Base-by-base conservation (phyloP, 306 rosid species). In the Hylodesmum podocarpum region DNA sequence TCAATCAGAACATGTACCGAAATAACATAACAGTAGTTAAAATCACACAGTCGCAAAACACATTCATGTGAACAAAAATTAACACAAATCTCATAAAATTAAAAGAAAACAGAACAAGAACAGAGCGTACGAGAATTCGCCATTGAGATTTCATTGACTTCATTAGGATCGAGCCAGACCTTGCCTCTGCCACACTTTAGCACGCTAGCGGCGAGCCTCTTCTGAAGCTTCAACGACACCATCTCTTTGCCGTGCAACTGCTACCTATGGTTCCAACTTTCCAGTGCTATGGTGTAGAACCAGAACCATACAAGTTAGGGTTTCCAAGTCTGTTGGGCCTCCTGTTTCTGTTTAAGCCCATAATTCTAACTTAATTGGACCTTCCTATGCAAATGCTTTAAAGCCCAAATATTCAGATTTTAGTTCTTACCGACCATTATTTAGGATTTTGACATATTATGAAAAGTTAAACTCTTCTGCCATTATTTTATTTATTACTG, bases 151-250 rank as follows among this genome's bases (percentile, higher is more conserved):
- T 93, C 98, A 61, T 85, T 93, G 82, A 73, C 84, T 77, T 93
- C 98, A 78, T 93, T 93, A 3, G 98, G 98, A 77, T 93, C 98
- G 19, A 93, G 91, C 98, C 98, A 93, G 31, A 93, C 97, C 87
- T 93, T 93, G 72, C 97, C 97, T 9, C 87, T 79, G 0, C 98
- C 98, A 18, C 98, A 91, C 91, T 93, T 91, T 82, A 91, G 98
- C 5, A 93, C 98, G 75, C 97, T 93, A 0, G 98, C 84, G 72
- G 97, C 83, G 8, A 93, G 97, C 75, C 98, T 86, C 90, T 93
- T 93, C 91, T 93, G 98, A 14, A 93, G 97, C 74, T 93, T 93
- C 76, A 93, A 84, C 34, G 98, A 93, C 37, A 93, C 98, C 98
- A 93, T 93, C 67, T 9, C 44, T 12, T 62, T n/a, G 55, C 55